Conservation (phyloP, 2,329 filamentous ascomycete species). For the Colletotrichum agaves region DNA sequence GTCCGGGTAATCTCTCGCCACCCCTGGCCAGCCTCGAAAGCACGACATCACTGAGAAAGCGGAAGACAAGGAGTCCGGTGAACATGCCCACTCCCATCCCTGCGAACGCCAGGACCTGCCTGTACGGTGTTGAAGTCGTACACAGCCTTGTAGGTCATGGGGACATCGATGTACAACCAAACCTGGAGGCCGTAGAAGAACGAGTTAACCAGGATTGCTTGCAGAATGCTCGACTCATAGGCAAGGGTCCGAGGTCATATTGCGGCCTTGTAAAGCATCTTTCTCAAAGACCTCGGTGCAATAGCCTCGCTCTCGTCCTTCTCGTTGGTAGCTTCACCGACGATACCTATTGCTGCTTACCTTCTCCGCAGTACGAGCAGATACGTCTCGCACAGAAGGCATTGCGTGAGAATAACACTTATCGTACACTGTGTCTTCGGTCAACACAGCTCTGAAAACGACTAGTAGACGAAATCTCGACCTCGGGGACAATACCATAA, state of each 20-base stretch:
- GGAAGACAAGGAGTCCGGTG: conserved; percentile 20
- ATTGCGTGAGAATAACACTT: conserved; percentile 13
- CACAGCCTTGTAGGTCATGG: conserved; percentile 22
- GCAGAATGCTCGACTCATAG: conserved; percentile 18
- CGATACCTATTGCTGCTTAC: background rate
- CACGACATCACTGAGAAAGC: conserved; percentile 20
- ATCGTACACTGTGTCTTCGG: conserved; percentile 16
- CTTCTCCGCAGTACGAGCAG: conserved; percentile 17
- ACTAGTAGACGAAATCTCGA: background rate
- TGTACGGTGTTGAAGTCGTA: conserved; percentile 17
- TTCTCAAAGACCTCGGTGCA: background rate
- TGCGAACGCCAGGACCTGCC: conserved; percentile 11
- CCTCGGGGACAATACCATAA: background rate
- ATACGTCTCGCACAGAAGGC: conserved; percentile 25
- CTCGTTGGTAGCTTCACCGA: background rate
- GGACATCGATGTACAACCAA: conserved; percentile 26
- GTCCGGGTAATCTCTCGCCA: conserved; percentile 17
- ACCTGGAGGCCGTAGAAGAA: conserved; percentile 31
- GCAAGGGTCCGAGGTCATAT: conserved; percentile 1
- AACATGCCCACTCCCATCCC: conserved; percentile 19
- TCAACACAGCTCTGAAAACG: background rate
- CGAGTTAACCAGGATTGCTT: conserved; percentile 12
- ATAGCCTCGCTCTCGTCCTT: background rate
- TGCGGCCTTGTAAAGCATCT: conserved; percentile 15
- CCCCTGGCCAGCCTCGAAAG: conserved; percentile 2